Conservation (phyloP, 2,329 filamentous ascomycete genomes). For the Huntiella moniliformis region DNA sequence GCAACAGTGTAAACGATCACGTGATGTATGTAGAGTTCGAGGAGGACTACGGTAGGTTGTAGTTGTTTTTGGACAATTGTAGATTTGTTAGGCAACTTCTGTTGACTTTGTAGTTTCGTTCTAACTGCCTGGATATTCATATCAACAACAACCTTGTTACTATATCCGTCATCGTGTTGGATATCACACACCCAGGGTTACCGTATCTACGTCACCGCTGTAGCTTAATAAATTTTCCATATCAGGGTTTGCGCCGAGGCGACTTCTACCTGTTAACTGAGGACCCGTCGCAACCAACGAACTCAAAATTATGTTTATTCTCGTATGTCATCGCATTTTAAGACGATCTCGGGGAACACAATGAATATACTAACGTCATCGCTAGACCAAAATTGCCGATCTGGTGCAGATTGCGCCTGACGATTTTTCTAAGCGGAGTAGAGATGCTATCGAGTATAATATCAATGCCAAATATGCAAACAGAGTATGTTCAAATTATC, state of each 20-base stretch:
- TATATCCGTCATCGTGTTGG: too few relatives aligned
- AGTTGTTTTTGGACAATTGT: too few relatives aligned
- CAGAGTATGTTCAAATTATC: constrained; percentile 34
- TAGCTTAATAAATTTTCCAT: constrained; percentile 3
- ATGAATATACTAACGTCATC: constrained; percentile 5
- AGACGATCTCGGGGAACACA: background rate
- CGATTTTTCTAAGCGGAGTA: constrained; percentile 69
- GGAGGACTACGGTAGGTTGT: too few relatives aligned
- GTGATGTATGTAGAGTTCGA: too few relatives aligned
- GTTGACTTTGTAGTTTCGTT: too few relatives aligned
- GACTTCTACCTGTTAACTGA: background rate
- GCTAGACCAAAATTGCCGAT: constrained; percentile 79
- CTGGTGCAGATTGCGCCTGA: constrained; percentile 81
- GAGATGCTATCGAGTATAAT: constrained; percentile 79
- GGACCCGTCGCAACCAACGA: background rate
- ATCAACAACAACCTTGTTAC: too few relatives aligned
- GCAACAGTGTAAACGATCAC: too few relatives aligned
- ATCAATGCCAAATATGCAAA: constrained; percentile 96
- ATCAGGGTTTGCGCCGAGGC: background rate
- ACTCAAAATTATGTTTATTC: constrained; percentile 25
- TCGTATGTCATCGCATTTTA: constrained; percentile 20
- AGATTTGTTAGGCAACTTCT: too few relatives aligned
- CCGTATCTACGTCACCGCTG: too few relatives aligned
- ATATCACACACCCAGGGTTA: too few relatives aligned
- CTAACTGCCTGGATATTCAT: too few relatives aligned